Evolutionary conservation across 1,284 basidiomycete genomes (phyloP).

Genomic region (Pisolithus thermaeus): DNA sequence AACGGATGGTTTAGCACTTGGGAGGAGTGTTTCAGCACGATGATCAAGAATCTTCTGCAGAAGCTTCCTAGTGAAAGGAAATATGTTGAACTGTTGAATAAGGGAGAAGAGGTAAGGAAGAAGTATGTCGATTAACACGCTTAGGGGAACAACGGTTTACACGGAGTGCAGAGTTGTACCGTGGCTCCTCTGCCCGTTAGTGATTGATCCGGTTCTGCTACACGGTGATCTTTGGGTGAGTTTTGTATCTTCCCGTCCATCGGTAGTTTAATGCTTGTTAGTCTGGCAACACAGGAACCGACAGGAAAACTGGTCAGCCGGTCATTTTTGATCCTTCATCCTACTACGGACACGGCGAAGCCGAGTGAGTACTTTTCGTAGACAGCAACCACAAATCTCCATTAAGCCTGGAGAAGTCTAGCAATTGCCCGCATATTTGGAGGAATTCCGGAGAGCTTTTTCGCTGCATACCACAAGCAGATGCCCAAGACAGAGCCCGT

Average conservation of each 20-base stretch:
- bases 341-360: constrained; percentile 84
- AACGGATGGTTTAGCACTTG: constrained; percentile 75
- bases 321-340: constrained; percentile 81
- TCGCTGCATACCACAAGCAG: constrained; percentile 64
- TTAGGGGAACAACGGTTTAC: constrained; percentile 1
- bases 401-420: constrained; percentile 40
- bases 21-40: constrained; percentile 64
- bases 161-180: constrained; percentile 61
- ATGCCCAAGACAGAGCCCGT: constrained; percentile 66
- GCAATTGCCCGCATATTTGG: constrained; percentile 84
- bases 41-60: constrained; percentile 62
- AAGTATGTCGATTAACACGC: constrained; percentile 40
- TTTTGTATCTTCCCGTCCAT: neutral
- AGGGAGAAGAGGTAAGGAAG: constrained; percentile 50
- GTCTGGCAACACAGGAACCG: constrained; percentile 71
- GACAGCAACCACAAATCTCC: neutral
- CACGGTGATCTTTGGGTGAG: constrained; percentile 85
- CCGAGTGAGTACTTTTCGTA: constrained; percentile 55
- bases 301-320: constrained; percentile 48
- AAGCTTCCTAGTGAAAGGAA: constrained; percentile 45
- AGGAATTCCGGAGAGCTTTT: constrained; percentile 70
- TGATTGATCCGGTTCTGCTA: constrained; percentile 68
- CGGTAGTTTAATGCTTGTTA: constrained; percentile 24
- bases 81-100: constrained; percentile 43
- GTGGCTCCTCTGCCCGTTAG: constrained; percentile 55